phyloP scores from a whole-genome alignment of 2,329 filamentous ascomycete genomes.

The Fusarium chuoi region DNA sequence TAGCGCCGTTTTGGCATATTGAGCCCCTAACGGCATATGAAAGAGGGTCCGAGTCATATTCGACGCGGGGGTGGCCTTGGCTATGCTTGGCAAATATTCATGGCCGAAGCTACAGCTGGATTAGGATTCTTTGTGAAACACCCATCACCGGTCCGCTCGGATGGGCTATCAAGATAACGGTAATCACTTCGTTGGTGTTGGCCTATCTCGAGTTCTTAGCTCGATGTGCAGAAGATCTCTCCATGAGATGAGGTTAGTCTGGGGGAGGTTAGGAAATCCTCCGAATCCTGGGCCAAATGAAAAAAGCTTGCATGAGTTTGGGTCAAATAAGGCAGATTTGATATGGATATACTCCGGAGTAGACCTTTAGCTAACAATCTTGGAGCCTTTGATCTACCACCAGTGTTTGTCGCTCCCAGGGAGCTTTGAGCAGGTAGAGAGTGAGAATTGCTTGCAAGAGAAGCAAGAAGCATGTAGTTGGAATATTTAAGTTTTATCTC shows the following conservation, averaged over 20 bases:
- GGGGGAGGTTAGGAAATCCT: not conserved
- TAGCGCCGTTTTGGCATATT: not conserved
- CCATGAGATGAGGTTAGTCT: not conserved
- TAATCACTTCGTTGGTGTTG: not conserved
- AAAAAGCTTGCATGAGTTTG: not conserved
- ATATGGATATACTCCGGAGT: not conserved
- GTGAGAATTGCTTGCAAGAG: rapidly evolving
- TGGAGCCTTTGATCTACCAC: too few relatives aligned
- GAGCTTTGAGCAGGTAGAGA: not conserved
- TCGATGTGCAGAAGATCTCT: not conserved
- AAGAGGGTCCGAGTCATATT: not conserved
- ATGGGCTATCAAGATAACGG: not conserved
- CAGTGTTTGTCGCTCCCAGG: not conserved
- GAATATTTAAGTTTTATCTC: not conserved
- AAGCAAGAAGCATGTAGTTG: not conserved
- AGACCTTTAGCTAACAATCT: too few relatives aligned
- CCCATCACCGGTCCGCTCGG: not conserved
- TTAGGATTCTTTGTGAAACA: not conserved
- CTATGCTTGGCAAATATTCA: not conserved
- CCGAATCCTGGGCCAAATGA: not conserved
- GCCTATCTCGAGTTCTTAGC: not conserved
- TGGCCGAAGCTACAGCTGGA: not conserved
- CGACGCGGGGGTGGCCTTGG: not conserved
- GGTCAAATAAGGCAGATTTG: not conserved
- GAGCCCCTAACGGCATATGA: not conserved